Percentiles rank a stretch among this genome's conserved stretches.
Conservation (phyloP, 176 grass and related monocot species). For the Secale cereale region DNA sequence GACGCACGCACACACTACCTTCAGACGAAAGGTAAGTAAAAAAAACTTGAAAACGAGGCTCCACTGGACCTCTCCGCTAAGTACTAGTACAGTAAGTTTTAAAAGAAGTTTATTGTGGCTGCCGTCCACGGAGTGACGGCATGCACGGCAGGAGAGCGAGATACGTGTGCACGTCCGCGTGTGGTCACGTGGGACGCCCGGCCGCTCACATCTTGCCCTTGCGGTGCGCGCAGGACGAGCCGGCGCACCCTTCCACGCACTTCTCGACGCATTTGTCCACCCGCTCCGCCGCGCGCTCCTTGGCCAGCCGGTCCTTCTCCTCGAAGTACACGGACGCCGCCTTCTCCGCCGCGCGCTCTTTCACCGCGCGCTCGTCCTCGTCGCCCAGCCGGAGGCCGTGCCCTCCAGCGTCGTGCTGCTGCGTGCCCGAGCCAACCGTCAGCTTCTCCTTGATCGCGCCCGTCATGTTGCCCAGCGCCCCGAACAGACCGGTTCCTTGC, state of each 20-base stretch:
- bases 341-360: conserved; percentile 54
- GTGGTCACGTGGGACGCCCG: neutral
- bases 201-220: conserved; percentile 47
- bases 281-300: conserved; percentile 27
- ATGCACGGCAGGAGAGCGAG: neutral
- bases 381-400: conserved; percentile 10
- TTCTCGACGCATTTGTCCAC: conserved; percentile 30
- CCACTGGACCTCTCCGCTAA: neutral
- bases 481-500: conserved; percentile 21
- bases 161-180: neutral
- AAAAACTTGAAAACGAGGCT: neutral
- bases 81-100: no score
- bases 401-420: neutral
- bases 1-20: neutral
- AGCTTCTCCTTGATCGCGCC: conserved; percentile 73
- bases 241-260: conserved; percentile 42
- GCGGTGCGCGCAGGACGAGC: conserved; percentile 29
- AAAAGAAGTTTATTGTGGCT: neutral
- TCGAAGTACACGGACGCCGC: conserved; percentile 48
- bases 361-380: conserved; percentile 24
- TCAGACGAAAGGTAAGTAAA: neutral
- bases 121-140: neutral
- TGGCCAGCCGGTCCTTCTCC: conserved; percentile 40
- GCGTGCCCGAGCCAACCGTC: conserved; percentile 26
- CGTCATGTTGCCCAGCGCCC: conserved; percentile 65